Evolutionary conservation across 2,329 filamentous ascomycete genomes (phyloP).

Genomic region (Phialophora chinensis): DNA sequence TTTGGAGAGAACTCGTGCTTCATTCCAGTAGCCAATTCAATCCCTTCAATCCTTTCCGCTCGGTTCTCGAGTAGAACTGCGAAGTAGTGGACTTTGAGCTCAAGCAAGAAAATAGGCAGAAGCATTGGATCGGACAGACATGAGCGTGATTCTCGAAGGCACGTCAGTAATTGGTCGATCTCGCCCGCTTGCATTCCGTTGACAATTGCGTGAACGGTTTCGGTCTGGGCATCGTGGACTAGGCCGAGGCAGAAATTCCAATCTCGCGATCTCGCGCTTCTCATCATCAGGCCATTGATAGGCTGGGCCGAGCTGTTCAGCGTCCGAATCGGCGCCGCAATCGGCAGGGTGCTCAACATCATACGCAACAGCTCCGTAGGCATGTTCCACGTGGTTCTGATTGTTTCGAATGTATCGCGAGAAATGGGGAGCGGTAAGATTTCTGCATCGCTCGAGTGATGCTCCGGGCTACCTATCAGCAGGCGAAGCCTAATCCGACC

Average conservation of each 20-base stretch:
- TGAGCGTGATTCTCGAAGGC: slow-evolving; percentile 16
- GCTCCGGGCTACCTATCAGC: slow-evolving; percentile 24
- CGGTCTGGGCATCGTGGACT: slow-evolving; percentile 16
- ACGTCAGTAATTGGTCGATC: slow-evolving; percentile 17
- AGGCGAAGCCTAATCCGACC: slow-evolving; percentile 15
- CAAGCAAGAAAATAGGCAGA: slow-evolving; percentile 27
- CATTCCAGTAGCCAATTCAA: slow-evolving; percentile 32
- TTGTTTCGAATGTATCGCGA: slow-evolving; percentile 22
- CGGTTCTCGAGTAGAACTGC: slow-evolving; percentile 28
- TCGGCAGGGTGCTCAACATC: slow-evolving; percentile 30
- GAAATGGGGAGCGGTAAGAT: slow-evolving; percentile 27
- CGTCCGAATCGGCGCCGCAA: slow-evolving; percentile 16
- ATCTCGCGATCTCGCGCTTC: slow-evolving; percentile 29
- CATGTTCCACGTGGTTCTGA: slow-evolving; percentile 23
- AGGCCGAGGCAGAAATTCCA: slow-evolving; percentile 32
- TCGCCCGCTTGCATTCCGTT: slow-evolving; percentile 28
- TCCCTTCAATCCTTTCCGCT: slow-evolving; percentile 26
- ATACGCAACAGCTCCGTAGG: slow-evolving; percentile 30
- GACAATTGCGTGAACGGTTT: slow-evolving; percentile 15
- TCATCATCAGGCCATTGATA: slow-evolving; percentile 23
- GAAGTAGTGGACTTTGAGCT: slow-evolving; percentile 31
- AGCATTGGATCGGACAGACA: slow-evolving; percentile 23
- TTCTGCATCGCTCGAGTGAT: slow-evolving; percentile 26
- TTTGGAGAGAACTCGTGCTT: slow-evolving; percentile 24
- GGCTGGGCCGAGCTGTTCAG: neutral